These are phyloP conservation scores for Eucalyptus regnans DNA, from an alignment of 345 rosid genomes.

Conservation along the genomic window DNA sequence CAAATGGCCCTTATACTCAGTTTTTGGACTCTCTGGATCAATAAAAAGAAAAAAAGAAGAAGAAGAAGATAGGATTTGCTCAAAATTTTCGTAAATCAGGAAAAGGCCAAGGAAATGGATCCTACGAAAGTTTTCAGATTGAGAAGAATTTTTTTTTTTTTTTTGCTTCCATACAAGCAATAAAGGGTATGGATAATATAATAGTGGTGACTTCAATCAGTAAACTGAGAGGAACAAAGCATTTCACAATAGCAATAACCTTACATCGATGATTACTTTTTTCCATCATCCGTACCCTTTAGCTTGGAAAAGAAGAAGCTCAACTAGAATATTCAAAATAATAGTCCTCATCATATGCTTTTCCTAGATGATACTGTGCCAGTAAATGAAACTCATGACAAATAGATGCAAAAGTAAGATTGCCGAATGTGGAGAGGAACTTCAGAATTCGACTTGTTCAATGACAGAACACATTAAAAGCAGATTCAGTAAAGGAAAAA, in stretches of 20 bases:
- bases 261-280: neutral
- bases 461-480: neutral
- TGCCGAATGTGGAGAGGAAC: neutral
- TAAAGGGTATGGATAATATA: neutral
- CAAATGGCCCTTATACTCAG: neutral
- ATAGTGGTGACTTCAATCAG: neutral
- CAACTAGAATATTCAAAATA: neutral
- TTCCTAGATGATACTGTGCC: neutral
- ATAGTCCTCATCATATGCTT: neutral
- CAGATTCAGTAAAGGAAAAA: neutral
- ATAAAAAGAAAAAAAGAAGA: neutral
- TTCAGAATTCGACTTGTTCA: neutral
- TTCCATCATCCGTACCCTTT: neutral
- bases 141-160: neutral
- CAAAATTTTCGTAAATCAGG: neutral
- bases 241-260: neutral
- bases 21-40: neutral
- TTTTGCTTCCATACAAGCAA: neutral
- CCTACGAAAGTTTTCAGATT: neutral
- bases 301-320: neutral
- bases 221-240: neutral
- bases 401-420: neutral
- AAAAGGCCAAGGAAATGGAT: neutral
- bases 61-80: neutral
- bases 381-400: neutral